Percentiles rank a stretch among this genome's conserved stretches.
Conservation (phyloP, 257 asterid species). For the Cordia subcordata region DNA sequence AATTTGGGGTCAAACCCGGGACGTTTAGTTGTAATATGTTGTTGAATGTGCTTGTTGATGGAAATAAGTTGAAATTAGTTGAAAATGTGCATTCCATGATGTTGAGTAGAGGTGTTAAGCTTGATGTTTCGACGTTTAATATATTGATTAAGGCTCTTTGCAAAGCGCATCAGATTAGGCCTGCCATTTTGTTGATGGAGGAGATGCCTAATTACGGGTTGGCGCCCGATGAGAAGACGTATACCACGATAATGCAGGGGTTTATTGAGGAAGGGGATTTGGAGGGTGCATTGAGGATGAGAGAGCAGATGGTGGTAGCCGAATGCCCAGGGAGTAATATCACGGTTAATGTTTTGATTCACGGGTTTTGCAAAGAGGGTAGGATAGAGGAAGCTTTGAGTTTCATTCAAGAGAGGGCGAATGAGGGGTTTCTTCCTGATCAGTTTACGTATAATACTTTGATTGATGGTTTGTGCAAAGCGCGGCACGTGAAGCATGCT, state of each 20-base stretch:
- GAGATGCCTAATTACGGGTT: slow-evolving; percentile 73
- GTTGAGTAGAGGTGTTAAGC: slow-evolving; percentile 45
- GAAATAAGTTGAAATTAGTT: slow-evolving; percentile 64
- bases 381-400: slow-evolving; percentile 61
- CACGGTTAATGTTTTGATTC: slow-evolving; percentile 64
- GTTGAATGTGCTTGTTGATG: slow-evolving; percentile 86
- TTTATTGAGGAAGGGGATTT: slow-evolving; percentile 76
- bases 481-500: slow-evolving; percentile 72
- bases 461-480: slow-evolving; percentile 77
- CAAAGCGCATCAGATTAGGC: slow-evolving; percentile 84
- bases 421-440: slow-evolving; percentile 70
- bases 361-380: slow-evolving; percentile 81
- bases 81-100: slow-evolving; percentile 73
- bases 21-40: slow-evolving; percentile 56
- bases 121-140: slow-evolving; percentile 82
- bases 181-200: slow-evolving; percentile 90
- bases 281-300: slow-evolving; percentile 74
- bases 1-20: slow-evolving; percentile 50
- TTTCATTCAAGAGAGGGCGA: slow-evolving; percentile 61
- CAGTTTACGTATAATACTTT: slow-evolving; percentile 67
- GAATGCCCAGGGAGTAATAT: slow-evolving; percentile 51
- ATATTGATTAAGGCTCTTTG: slow-evolving; percentile 83
- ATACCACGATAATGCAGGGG: slow-evolving; percentile 85
- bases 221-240: slow-evolving; percentile 81
- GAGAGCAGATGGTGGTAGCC: slow-evolving; percentile 72